These are phyloP conservation scores for Lathyrus sativus DNA, from an alignment of 306 rosid species.

Conservation along the genomic window DNA sequence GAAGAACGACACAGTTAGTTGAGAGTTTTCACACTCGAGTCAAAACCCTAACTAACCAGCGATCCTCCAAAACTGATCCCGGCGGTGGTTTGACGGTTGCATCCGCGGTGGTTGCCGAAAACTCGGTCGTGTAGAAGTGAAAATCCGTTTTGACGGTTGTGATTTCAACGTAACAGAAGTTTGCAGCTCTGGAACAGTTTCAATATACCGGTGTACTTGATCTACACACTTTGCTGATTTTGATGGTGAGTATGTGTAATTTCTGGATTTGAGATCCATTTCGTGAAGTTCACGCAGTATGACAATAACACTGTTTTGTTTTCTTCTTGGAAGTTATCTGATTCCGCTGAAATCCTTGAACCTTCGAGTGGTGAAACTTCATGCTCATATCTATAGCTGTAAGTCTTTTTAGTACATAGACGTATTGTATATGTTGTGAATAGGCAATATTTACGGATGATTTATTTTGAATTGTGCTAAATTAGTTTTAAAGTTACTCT, in stretches of 20 bases:
- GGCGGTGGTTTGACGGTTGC: background rate
- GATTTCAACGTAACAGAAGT: background rate
- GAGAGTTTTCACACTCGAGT: background rate
- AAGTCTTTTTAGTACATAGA: background rate
- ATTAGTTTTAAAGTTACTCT: constrained; percentile 6
- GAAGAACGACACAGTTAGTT: background rate
- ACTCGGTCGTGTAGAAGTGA: no score
- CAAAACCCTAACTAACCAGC: background rate
- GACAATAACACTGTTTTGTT: background rate
- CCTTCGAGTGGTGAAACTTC: background rate
- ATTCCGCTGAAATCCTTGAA: background rate
- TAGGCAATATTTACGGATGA: background rate
- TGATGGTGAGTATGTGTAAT: background rate
- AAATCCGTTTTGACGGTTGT: no score
- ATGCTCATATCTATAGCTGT: background rate
- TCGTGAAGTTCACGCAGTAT: background rate
- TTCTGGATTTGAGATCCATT: background rate
- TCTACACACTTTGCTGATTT: background rate
- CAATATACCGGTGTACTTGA: background rate
- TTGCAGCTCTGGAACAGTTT: background rate
- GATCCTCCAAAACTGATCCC: background rate
- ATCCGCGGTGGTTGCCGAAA: no score
- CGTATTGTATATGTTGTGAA: no score
- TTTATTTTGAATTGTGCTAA: background rate
- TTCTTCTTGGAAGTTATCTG: background rate